A percentile compares a stretch with the other conserved stretches of the same genome.
Conservation (phyloP, 352 stramenopile genomes). For the Peronosclerospora sorghi region DNA sequence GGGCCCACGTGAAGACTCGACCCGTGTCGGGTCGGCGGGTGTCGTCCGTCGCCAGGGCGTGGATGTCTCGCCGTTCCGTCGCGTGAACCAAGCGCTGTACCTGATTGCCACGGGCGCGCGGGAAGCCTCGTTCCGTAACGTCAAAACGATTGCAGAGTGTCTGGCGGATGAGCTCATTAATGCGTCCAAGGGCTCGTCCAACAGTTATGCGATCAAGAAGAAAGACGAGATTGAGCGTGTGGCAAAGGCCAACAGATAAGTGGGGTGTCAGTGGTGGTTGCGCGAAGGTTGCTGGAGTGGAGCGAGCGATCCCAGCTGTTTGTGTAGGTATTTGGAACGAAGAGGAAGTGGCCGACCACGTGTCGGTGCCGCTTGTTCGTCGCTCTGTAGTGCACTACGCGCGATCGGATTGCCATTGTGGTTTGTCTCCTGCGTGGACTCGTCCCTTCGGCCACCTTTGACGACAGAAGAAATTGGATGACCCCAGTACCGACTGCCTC, state of each 20-base stretch:
- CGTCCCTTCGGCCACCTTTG: slow-evolving; percentile 9
- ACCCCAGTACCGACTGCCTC: slow-evolving; percentile 24
- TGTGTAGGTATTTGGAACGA: slow-evolving; percentile 3
- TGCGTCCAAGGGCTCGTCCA: slow-evolving; percentile 98
- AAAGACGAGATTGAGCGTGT: slow-evolving; percentile 99
- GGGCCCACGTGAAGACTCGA: slow-evolving; percentile 98
- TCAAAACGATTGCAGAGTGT: slow-evolving; percentile 99
- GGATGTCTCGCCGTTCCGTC: slow-evolving; percentile 98
- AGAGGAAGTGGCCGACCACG: not conserved
- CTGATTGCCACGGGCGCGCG: slow-evolving; percentile 95
- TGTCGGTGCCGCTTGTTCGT: slow-evolving; percentile 4
- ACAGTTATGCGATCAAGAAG: slow-evolving; percentile 99
- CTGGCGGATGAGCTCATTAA: slow-evolving; percentile 99
- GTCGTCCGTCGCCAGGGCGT: slow-evolving; percentile 99
- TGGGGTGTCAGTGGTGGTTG: slow-evolving; percentile 7
- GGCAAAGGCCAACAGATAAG: slow-evolving; percentile 99
- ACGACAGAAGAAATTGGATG: slow-evolving; percentile 10
- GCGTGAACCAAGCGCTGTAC: slow-evolving; percentile 99
- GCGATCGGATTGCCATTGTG: not conserved
- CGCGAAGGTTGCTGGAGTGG: not conserved
- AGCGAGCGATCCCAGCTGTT: not conserved
- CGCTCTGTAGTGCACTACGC: not conserved
- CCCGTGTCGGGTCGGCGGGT: slow-evolving; percentile 97
- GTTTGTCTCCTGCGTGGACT: not conserved
- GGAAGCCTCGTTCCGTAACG: slow-evolving; percentile 98